Conservation (phyloP, 805 yeast genomes). For the Starmerella sirachaensis region DNA sequence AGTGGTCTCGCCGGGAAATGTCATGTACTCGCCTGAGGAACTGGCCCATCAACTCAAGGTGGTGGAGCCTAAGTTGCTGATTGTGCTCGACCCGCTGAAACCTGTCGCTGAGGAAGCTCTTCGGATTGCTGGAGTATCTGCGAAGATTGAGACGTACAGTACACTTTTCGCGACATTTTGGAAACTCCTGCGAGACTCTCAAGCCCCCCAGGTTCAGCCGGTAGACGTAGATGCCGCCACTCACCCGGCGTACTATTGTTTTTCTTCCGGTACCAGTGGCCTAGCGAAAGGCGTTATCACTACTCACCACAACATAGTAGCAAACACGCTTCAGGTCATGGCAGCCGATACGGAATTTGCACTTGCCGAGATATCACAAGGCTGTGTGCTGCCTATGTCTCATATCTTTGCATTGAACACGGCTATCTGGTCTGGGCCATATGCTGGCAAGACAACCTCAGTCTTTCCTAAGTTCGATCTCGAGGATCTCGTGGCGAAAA, state of each 20-base stretch:
- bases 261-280: slow-evolving; percentile 37
- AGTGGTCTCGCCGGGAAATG: slow-evolving; percentile 28
- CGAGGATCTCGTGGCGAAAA: slow-evolving; percentile 23
- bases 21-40: slow-evolving; percentile 27
- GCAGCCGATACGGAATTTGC: slow-evolving; percentile 12
- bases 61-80: slow-evolving; percentile 19
- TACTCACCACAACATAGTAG: slow-evolving; percentile 42
- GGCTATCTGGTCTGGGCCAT: slow-evolving; percentile 23
- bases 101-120: slow-evolving; percentile 10
- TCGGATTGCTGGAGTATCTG: slow-evolving; percentile 4
- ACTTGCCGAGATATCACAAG: slow-evolving; percentile 25
- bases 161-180: slow-evolving; percentile 6
- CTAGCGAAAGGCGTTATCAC: slow-evolving; percentile 68
- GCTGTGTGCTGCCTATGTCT: slow-evolving; percentile 28
- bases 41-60: slow-evolving; percentile 25
- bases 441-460: slow-evolving; percentile 20
- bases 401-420: slow-evolving; percentile 27
- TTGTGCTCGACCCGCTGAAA: slow-evolving; percentile 15
- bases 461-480: slow-evolving; percentile 29
- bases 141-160: slow-evolving; percentile 3
- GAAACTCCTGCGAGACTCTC: background rate
- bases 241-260: slow-evolving; percentile 25
- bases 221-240: slow-evolving; percentile 13
- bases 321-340: slow-evolving; percentile 26
- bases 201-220: slow-evolving; percentile 9